Conservation (phyloP, 2,329 filamentous ascomycete genomes). For the Mollisiaceae sp. region DNA sequence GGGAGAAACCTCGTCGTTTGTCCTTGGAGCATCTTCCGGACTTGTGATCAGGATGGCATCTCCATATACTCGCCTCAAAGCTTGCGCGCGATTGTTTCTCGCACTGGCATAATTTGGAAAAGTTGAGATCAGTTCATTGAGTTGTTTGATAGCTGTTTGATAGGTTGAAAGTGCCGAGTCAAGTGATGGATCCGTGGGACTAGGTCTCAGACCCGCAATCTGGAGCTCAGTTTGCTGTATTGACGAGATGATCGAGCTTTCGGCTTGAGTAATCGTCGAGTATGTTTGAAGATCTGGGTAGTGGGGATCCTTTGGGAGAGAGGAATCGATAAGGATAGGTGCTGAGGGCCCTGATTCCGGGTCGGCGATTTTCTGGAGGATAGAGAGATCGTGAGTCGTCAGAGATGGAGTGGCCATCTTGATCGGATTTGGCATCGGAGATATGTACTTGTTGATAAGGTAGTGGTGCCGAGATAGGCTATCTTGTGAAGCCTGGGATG, state of each 20-base stretch:
- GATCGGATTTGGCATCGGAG: constrained; percentile 2
- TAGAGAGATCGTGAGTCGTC: constrained; percentile 62
- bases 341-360: constrained; percentile 65
- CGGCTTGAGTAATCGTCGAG: constrained; percentile 53
- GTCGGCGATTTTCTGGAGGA: constrained; percentile 71
- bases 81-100: constrained; percentile 76
- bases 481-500: neutral
- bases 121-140: constrained; percentile 61
- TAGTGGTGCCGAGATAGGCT: neutral
- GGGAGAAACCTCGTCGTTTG: neutral
- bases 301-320: constrained; percentile 60
- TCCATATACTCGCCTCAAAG: constrained; percentile 64
- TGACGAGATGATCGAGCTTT: constrained; percentile 57
- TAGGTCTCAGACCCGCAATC: constrained; percentile 47
- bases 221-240: constrained; percentile 62
- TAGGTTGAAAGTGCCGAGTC: constrained; percentile 50
- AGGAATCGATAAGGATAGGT: constrained; percentile 57
- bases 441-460: neutral
- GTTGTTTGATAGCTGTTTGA: constrained; percentile 50
- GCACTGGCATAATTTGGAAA: constrained; percentile 73
- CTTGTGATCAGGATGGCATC: constrained; percentile 58
- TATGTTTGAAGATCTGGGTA: constrained; percentile 58
- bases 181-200: constrained; percentile 9
- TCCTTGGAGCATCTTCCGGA: neutral
- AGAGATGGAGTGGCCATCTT: constrained; percentile 55